Evolutionary conservation across 2,329 filamentous ascomycete genomes (phyloP), one percentile per base, ranked within the genome.

Genomic region (Sporothrix humicola): DNA sequence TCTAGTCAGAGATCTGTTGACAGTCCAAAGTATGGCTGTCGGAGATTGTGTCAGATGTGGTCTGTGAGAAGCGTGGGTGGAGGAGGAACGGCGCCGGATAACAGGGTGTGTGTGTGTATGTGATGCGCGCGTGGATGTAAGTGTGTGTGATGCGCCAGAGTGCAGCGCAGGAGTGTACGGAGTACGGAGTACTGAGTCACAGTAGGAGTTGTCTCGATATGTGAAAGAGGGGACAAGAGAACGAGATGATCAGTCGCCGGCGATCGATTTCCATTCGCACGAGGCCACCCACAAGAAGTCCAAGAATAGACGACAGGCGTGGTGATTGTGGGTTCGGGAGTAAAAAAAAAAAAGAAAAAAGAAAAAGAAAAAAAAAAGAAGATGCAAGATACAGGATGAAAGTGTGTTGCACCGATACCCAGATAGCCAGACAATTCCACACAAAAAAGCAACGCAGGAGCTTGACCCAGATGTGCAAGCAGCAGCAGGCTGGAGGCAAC

Each of bases 251-350:
- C 70, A 65, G 73, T 65, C 37, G 56, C 63, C 48, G 65, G 48
- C 73, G 73, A 74, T 72, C 73, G 70, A 70, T 72, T 69, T 46
- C 72, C 31, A 58, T 46, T 59, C 61, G 50, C 72, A 42, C 59
- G n/a, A 63, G n/a, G 44, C n/a, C 58, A 20, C 59, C 54, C 52
- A 58, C 69, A 23, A 50, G 50, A 15, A 68, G 26, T 46, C 68
- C 26, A 54, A 44, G 12, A 70, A 70, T 70, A 70, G 48, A 54
- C 68, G 56, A 37, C 15, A 56, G 48, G 48, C 17, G 17, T 44
- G 26, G 46, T 17, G 65, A 48, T 10, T 9, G 52, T 56, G 20
- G 52, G 15, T 56, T 56, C n/a, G 52, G 31, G 31, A 37, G 7
- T 7, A 1, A 3, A 17, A 52, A 17, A 56, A 56, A 26, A 37